Evolutionary conservation across 352 stramenopile genomes (phyloP).

Genomic region (Globisporangium alternatum): DNA sequence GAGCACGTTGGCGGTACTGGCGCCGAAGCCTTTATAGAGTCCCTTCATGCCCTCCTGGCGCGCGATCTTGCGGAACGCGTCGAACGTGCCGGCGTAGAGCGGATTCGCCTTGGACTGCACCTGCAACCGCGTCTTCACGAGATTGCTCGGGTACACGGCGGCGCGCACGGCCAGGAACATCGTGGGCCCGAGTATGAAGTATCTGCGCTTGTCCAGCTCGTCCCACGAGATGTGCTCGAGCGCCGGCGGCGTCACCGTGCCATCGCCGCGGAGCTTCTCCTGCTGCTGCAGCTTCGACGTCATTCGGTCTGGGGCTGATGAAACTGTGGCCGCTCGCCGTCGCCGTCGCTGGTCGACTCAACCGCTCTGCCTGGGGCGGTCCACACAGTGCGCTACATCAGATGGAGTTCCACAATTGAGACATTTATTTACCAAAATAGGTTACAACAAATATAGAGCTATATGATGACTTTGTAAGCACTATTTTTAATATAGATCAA

Average conservation of each 20-base stretch:
- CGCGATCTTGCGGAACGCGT: conserved; percentile 84
- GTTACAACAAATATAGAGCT: too few relatives aligned
- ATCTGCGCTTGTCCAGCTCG: conserved; percentile 86
- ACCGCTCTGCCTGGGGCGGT: background rate
- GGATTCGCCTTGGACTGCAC: conserved; percentile 71
- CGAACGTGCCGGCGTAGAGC: conserved; percentile 76
- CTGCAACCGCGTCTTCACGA: conserved; percentile 88
- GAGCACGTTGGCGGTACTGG: conserved; percentile 80
- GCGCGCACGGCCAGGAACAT: conserved; percentile 82
- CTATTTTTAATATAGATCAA: too few relatives aligned
- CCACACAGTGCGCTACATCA: background rate
- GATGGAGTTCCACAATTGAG: background rate
- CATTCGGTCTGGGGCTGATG: background rate
- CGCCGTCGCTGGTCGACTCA: conserved; percentile 1
- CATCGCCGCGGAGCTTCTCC: background rate
- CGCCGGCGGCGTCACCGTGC: conserved; percentile 13
- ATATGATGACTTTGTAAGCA: too few relatives aligned
- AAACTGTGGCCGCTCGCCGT: conserved; percentile 4
- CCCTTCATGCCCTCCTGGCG: conserved; percentile 69
- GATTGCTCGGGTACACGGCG: conserved; percentile 83
- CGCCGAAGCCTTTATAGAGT: conserved; percentile 88
- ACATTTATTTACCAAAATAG: background rate
- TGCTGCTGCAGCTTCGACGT: conserved; percentile 1
- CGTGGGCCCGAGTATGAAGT: conserved; percentile 80
- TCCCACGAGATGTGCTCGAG: conserved; percentile 88